Base-by-base conservation (phyloP, 192 early-diverging fungal species). In the Geranomyces michiganensis region DNA sequence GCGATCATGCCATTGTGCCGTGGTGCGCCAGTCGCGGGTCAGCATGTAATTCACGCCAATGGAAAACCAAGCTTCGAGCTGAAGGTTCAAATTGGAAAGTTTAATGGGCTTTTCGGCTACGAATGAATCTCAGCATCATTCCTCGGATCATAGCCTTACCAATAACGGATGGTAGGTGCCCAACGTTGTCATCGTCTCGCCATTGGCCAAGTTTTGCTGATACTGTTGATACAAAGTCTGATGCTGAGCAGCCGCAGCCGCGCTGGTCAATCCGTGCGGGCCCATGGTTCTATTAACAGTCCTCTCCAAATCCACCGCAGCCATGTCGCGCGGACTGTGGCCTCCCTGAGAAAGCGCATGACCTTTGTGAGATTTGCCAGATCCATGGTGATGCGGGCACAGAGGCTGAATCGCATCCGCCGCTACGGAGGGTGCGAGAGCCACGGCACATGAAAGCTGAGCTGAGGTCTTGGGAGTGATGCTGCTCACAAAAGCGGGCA, bases 111-210 rank as follows among this genome's bases (percentile, higher is more conserved):
- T 41, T 41, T 41, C 36, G 36, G 5, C 36, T 7, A 41, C 36
- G 36, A 41, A 41, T n/a, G n/a, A n/a, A n/a, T n/a, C n/a, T n/a
- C n/a, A n/a, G n/a, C n/a, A n/a, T n/a, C n/a, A n/a, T n/a, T n/a
- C n/a, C n/a, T 47, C 46, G n/a, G n/a, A n/a, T 47, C 46, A 14
- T n/a, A 27, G 15, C 10, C 58, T 24, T 26, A 80, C 63, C 6
- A 81, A 46, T 4, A 81, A 59, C 21, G 79, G 76, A 48, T 81
- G 79, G 62, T 81, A 81, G n/a, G 76, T 76, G 7, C 79, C 79
- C n/a, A 75, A 45, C 17, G 61, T 49, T 22, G 58, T 19, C 45
- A 46, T 45, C 27, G 55, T n/a, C 41, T 76, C 27, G 30, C 14
- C 59, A 21, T 17, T 22, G 24, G 43, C 14, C 44, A 22, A 15